phyloP scores from a whole-genome alignment of 176 grass and related monocot species.

The Oryza nivara region DNA sequence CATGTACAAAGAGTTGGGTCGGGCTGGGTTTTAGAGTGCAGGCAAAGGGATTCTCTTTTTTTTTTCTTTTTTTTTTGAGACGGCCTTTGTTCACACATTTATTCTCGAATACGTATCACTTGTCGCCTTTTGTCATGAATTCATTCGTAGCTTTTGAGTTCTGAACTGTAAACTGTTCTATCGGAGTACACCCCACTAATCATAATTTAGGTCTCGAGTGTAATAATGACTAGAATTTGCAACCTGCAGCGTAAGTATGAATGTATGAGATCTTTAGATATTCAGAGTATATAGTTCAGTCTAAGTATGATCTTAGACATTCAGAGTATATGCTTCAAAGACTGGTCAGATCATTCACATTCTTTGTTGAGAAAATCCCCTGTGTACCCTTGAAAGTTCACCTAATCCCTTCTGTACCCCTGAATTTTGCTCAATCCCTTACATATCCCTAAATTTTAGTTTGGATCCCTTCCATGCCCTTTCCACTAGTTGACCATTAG shows the following conservation, averaged over 20 bases:
- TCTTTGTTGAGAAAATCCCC: too few relatives aligned
- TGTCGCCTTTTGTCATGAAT: not conserved
- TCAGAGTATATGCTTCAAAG: not conserved
- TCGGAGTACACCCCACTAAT: constrained; percentile 19
- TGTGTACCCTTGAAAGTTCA: too few relatives aligned
- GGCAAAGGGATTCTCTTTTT: constrained; percentile 50
- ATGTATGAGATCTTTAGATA: not conserved
- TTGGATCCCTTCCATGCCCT: too few relatives aligned
- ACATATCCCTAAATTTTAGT: too few relatives aligned
- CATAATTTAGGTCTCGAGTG: not conserved
- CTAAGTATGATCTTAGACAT: too few relatives aligned
- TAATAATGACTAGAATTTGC: not conserved
- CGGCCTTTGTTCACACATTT: not conserved
- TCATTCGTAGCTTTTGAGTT: not conserved
- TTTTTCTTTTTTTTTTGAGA: constrained; percentile 13
- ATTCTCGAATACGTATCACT: not conserved
- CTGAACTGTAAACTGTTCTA: not conserved
- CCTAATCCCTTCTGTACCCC: too few relatives aligned
- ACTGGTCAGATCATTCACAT: not conserved
- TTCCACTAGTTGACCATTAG: too few relatives aligned
- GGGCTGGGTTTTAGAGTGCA: constrained; percentile 82
- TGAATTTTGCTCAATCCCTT: too few relatives aligned
- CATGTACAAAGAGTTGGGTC: constrained; percentile 68
- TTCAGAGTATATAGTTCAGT: not conserved
- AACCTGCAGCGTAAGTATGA: not conserved